Conservation (phyloP, 1,284 basidiomycete genomes). For the Ganoderma sp. region DNA sequence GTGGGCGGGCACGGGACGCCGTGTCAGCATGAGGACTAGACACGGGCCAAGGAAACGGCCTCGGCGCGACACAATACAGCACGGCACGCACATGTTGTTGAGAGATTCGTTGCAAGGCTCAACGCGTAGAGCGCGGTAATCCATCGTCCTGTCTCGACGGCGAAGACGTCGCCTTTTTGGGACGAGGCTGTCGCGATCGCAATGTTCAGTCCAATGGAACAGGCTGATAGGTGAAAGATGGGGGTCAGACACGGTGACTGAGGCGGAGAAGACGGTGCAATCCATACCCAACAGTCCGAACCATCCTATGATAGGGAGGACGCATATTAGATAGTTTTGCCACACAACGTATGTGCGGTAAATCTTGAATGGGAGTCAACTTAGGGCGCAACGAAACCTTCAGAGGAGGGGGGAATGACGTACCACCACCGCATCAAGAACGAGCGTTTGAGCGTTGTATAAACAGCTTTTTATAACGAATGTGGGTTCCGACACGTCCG, state of each 20-base stretch:
- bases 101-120: slow-evolving; percentile 41
- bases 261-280: slow-evolving; percentile 24
- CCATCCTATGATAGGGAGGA: slow-evolving; percentile 34
- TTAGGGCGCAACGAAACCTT: slow-evolving; percentile 20
- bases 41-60: not conserved
- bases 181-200: slow-evolving; percentile 27
- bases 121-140: slow-evolving; percentile 40
- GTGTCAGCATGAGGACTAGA: not conserved
- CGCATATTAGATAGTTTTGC: slow-evolving; percentile 35
- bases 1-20: not conserved
- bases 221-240: slow-evolving; percentile 31
- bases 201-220: slow-evolving; percentile 27
- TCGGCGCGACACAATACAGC: too few species aligned
- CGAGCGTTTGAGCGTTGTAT: slow-evolving; percentile 28
- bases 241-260: slow-evolving; percentile 35
- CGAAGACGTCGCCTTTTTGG: slow-evolving; percentile 33
- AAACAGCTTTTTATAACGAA: slow-evolving; percentile 22
- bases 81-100: slow-evolving; percentile 37
- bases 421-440: slow-evolving; percentile 14
- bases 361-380: slow-evolving; percentile 11
- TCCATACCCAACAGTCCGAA: slow-evolving; percentile 32
- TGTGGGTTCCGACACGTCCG: slow-evolving; percentile 37
- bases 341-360: slow-evolving; percentile 37
- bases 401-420: not conserved
- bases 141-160: slow-evolving; percentile 36